Evolutionary conservation across 2,329 filamentous ascomycete genomes (phyloP).

Genomic region (Fusarium sp.): DNA sequence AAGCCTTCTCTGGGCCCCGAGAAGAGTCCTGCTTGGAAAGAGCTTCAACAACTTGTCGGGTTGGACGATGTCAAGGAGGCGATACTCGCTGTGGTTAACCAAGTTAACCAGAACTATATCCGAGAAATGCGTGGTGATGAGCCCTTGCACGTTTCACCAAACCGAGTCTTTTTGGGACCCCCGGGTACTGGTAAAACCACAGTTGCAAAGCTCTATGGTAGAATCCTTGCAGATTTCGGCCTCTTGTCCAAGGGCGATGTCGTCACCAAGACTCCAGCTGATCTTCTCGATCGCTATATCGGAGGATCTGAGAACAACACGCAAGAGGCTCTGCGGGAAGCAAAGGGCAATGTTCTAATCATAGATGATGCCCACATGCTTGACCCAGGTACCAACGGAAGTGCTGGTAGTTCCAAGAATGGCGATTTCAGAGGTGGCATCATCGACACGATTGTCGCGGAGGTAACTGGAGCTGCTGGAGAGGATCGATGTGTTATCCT

Average conservation of each 20-base stretch:
- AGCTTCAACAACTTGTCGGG: slow-evolving; percentile 67
- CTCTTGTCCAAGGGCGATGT: slow-evolving; percentile 63
- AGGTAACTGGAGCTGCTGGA: slow-evolving; percentile 74
- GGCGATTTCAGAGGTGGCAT: slow-evolving; percentile 68
- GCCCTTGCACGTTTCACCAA: slow-evolving; percentile 67
- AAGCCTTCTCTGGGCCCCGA: slow-evolving; percentile 65
- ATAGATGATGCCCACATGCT: slow-evolving; percentile 83
- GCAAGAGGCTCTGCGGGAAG: slow-evolving; percentile 72
- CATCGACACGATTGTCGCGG: slow-evolving; percentile 78
- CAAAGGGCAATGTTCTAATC: slow-evolving; percentile 76
- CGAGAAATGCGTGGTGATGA: slow-evolving; percentile 70
- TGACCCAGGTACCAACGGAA: slow-evolving; percentile 50
- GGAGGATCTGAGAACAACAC: slow-evolving; percentile 76
- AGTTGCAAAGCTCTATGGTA: slow-evolving; percentile 75
- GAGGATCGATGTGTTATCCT: slow-evolving; percentile 79
- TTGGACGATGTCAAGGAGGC: slow-evolving; percentile 67
- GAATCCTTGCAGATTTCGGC: slow-evolving; percentile 72
- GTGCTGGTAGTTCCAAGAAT: slow-evolving; percentile 44
- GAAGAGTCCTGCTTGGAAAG: slow-evolving; percentile 64
- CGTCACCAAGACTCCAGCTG: slow-evolving; percentile 74
- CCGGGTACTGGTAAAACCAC: slow-evolving; percentile 80
- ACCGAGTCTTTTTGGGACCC: slow-evolving; percentile 74
- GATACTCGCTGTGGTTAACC: slow-evolving; percentile 54
- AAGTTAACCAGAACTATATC: slow-evolving; percentile 69
- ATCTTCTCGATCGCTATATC: slow-evolving; percentile 72